These are phyloP conservation scores for Suhomyces guaymorum DNA, from an alignment of 1,139 yeast species.

Conservation along the genomic window DNA sequence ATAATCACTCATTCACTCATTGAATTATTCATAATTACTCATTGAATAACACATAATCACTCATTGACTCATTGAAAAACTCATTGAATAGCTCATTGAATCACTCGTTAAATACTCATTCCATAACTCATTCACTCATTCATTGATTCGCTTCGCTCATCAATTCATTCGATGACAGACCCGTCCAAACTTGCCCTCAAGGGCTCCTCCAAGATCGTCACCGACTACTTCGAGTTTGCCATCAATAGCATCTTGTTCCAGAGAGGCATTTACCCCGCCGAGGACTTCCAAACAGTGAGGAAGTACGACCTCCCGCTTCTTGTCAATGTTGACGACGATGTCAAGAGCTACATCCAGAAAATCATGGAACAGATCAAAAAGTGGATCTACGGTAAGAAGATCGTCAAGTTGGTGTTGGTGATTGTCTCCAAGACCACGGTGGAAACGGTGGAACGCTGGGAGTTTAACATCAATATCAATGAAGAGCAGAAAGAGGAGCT, in stretches of 20 bases:
- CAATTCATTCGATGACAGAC: no score
- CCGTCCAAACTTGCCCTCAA: conserved; percentile 60
- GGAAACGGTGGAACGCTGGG: conserved; percentile 83
- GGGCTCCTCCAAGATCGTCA: conserved; percentile 76
- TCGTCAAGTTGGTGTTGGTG: conserved; percentile 69
- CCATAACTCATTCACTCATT: no score
- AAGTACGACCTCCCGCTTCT: conserved; percentile 81
- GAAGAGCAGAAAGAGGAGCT: conserved; percentile 6
- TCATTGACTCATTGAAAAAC: no score
- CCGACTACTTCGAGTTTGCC: conserved; percentile 83
- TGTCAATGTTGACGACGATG: conserved; percentile 74
- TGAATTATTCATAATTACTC: no score
- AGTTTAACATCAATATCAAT: conserved; percentile 63
- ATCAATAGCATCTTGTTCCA: conserved; percentile 82
- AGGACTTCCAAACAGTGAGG: conserved; percentile 76
- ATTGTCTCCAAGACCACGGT: conserved; percentile 67
- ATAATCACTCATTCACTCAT: no score
- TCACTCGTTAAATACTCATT: no score
- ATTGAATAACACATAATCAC: no score
- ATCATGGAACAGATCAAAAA: conserved; percentile 76
- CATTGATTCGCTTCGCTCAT: no score
- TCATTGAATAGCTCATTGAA: no score
- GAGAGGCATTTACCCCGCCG: conserved; percentile 87
- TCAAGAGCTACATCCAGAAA: conserved; percentile 64
- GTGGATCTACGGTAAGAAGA: conserved; percentile 77